phyloP scores from a whole-genome alignment of 805 yeast genomes.

The Lachancea meyersii region DNA sequence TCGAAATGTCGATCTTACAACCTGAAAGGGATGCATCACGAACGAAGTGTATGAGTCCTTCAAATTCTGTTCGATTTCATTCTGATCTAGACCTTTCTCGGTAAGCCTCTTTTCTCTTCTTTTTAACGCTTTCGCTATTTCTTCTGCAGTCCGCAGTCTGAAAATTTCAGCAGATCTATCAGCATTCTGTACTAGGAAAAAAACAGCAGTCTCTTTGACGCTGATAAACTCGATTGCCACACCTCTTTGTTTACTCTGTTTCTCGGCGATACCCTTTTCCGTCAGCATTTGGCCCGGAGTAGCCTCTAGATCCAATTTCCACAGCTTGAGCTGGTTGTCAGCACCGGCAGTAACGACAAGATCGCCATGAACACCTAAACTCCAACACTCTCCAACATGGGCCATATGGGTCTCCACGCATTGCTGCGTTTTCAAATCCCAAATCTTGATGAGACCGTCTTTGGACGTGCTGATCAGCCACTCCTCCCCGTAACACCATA shows the following conservation, averaged over 20 bases:
- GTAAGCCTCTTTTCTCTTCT: slow-evolving; percentile 71
- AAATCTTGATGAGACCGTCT: slow-evolving; percentile 85
- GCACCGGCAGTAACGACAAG: slow-evolving; percentile 67
- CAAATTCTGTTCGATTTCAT: slow-evolving; percentile 49
- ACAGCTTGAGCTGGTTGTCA: slow-evolving; percentile 75
- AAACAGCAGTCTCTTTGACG: slow-evolving; percentile 24
- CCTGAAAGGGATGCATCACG: slow-evolving; percentile 61
- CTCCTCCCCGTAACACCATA: slow-evolving; percentile 58
- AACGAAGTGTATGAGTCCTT: slow-evolving; percentile 46
- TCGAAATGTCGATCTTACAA: slow-evolving; percentile 58
- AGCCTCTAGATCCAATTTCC: slow-evolving; percentile 58
- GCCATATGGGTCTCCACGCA: slow-evolving; percentile 94
- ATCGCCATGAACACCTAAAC: slow-evolving; percentile 46
- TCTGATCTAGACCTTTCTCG: slow-evolving; percentile 61
- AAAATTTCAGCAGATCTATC: slow-evolving; percentile 79
- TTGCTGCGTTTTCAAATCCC: slow-evolving; percentile 88
- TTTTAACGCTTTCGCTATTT: slow-evolving; percentile 67
- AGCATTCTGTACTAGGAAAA: slow-evolving; percentile 67
- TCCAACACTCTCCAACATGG: slow-evolving; percentile 92
- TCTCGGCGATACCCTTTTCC: slow-evolving; percentile 63
- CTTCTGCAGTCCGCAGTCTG: slow-evolving; percentile 69
- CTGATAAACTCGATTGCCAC: slow-evolving; percentile 46
- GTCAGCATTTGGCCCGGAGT: slow-evolving; percentile 48
- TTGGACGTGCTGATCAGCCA: slow-evolving; percentile 74
- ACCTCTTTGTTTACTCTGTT: slow-evolving; percentile 71